A percentile compares a stretch with the other conserved stretches of the same genome.
phyloP scores from a whole-genome alignment of 257 asterid genomes.

The Solanum piurae region DNA sequence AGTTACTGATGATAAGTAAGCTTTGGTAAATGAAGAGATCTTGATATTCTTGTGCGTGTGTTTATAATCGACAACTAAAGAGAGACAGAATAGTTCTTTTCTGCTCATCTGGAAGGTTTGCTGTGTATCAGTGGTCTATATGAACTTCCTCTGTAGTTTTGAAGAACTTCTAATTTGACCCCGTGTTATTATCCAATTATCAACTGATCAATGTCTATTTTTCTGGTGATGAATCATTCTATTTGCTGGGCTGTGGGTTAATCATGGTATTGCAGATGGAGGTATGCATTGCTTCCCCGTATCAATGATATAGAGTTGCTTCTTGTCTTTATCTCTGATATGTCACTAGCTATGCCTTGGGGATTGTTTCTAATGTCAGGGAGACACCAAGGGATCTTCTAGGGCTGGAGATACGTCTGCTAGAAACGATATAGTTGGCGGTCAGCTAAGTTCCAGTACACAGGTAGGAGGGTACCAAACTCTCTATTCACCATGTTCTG shows the following conservation, averaged over 20 bases:
- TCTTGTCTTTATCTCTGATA: background rate
- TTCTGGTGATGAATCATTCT: constrained; percentile 4
- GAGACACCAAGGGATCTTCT: constrained; percentile 49
- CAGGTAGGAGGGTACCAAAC: constrained; percentile 22
- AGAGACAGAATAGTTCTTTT: background rate
- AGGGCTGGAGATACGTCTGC: constrained; percentile 38
- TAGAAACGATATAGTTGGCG: constrained; percentile 20
- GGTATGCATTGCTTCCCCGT: constrained; percentile 23
- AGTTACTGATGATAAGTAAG: background rate
- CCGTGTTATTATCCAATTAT: background rate
- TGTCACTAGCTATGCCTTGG: background rate
- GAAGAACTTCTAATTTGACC: background rate
- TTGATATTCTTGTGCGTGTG: background rate
- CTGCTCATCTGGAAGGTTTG: background rate
- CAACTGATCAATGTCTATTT: background rate
- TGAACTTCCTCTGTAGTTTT: background rate
- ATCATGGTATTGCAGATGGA: constrained; percentile 35
- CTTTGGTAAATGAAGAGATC: background rate
- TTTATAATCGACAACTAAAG: background rate
- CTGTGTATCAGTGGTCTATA: background rate
- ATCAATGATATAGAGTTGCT: background rate
- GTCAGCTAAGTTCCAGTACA: constrained; percentile 28
- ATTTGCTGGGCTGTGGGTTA: constrained; percentile 4
- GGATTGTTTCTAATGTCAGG: constrained; percentile 28
- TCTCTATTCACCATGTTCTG: background rate